Evolutionary conservation across 345 rosid species (phyloP).

Genomic region (Passiflora organensis): DNA sequence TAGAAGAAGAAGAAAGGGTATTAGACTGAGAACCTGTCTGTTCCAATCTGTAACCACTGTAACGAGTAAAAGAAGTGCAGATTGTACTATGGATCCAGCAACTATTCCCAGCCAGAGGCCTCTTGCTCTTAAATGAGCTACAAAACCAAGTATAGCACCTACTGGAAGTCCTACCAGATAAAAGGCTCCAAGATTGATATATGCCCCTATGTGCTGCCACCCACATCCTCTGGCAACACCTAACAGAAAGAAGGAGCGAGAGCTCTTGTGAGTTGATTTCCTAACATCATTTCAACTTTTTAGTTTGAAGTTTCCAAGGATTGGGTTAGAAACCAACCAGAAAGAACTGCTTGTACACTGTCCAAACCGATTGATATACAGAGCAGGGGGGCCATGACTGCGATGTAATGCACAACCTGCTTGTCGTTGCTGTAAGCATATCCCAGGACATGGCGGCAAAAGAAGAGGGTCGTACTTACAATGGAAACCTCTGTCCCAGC

Average conservation of each 20-base stretch:
- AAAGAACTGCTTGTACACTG: slow-evolving; percentile 19
- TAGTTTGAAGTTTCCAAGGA: too few relatives aligned
- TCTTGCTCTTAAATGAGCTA: slow-evolving; percentile 11
- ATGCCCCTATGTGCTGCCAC: slow-evolving; percentile 22
- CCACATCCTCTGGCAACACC: slow-evolving; percentile 23
- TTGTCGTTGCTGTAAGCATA: slow-evolving; percentile 15
- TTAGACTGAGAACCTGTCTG: slow-evolving; percentile 5
- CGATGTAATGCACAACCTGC: slow-evolving; percentile 8
- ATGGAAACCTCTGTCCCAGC: slow-evolving; percentile 11
- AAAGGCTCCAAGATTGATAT: slow-evolving; percentile 16
- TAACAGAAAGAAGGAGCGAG: neutral
- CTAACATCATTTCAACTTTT: too few relatives aligned
- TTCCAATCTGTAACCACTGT: slow-evolving; percentile 13
- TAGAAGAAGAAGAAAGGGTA: neutral
- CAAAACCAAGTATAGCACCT: slow-evolving; percentile 7
- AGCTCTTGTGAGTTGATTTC: too few relatives aligned
- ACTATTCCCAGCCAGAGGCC: slow-evolving; percentile 24
- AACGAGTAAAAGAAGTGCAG: slow-evolving; percentile 5
- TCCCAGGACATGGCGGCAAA: slow-evolving; percentile 5
- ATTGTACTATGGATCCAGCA: slow-evolving; percentile 9
- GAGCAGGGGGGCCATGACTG: slow-evolving; percentile 15
- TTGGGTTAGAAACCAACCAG: slow-evolving; percentile 8
- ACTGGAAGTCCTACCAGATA: slow-evolving; percentile 18
- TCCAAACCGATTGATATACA: slow-evolving; percentile 13
- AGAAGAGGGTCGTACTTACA: slow-evolving; percentile 1